phyloP scores from a whole-genome alignment of 2,329 filamentous ascomycete species.

The Capronia coronata region DNA sequence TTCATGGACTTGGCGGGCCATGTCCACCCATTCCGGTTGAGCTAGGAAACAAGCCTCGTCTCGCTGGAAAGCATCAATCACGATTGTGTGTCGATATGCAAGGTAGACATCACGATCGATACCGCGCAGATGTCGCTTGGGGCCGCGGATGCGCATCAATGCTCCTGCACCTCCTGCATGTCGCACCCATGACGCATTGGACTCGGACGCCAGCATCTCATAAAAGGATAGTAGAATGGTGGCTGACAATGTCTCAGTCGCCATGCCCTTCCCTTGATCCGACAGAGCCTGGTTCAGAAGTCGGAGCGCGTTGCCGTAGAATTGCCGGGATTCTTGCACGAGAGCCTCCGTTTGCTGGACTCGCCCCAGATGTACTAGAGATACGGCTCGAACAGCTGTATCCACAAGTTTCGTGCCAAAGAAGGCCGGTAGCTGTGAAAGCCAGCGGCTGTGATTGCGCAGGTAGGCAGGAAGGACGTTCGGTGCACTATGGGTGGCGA shows the following conservation, averaged over 20 bases:
- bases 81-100: constrained; percentile 34
- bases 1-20: constrained; percentile 31
- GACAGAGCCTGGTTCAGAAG: constrained; percentile 31
- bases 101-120: constrained; percentile 35
- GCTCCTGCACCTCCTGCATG: constrained; percentile 34
- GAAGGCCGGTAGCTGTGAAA: constrained; percentile 21
- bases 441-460: constrained; percentile 24
- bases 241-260: constrained; percentile 33
- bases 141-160: constrained; percentile 34
- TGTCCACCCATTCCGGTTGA: constrained; percentile 33
- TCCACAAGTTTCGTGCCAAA: constrained; percentile 26
- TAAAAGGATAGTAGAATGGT: constrained; percentile 35
- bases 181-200: constrained; percentile 34
- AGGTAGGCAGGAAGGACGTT: constrained; percentile 10
- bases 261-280: constrained; percentile 30
- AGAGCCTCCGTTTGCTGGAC: constrained; percentile 25
- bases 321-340: constrained; percentile 31
- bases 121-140: constrained; percentile 31
- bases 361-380: constrained; percentile 31
- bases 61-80: constrained; percentile 33
- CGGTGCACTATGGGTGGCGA: constrained; percentile 1
- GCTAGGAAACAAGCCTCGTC: constrained; percentile 35
- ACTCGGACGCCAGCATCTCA: constrained; percentile 36
- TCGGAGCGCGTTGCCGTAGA: constrained; percentile 32
- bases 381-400: constrained; percentile 30